A percentile compares a stretch with the other conserved stretches of the same genome.
Conservation (phyloP, 1,284 basidiomycete species). For the Uromyces viciae-fabae region DNA sequence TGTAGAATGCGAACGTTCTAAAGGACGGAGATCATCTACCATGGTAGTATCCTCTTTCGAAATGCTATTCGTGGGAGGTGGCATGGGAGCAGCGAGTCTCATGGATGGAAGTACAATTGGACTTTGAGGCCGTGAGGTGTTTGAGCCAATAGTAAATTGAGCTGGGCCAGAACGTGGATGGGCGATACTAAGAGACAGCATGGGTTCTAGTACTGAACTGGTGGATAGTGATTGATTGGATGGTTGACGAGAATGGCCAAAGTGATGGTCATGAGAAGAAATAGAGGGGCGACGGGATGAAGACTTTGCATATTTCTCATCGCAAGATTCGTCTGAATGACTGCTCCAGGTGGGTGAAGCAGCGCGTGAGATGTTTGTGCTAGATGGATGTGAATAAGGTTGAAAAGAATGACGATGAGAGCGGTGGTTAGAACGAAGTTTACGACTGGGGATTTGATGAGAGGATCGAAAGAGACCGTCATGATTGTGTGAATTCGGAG, state of each 20-base stretch:
- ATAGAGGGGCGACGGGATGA: not conserved
- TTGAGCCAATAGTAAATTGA: not conserved
- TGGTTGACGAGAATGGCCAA: not conserved
- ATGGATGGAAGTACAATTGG: constrained; percentile 28
- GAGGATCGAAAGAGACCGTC: constrained; percentile 31
- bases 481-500: too few relatives aligned
- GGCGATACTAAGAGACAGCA: constrained; percentile 68
- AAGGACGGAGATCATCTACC: not conserved
- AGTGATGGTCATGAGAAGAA: not conserved
- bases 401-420: constrained; percentile 35
- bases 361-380: constrained; percentile 1
- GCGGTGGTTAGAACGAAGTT: constrained; percentile 27
- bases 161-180: not conserved
- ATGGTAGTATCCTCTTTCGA: constrained; percentile 6
- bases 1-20: constrained; percentile 18
- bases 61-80: not conserved
- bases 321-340: constrained; percentile 13
- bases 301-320: not conserved
- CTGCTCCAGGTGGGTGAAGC: constrained; percentile 19
- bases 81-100: constrained; percentile 4
- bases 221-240: constrained; percentile 57
- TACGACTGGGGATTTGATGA: constrained; percentile 20
- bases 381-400: constrained; percentile 40
- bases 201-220: constrained; percentile 75
- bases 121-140: constrained; percentile 14